A percentile compares a stretch with the other conserved stretches of the same genome.
These are phyloP conservation scores for Zea luxurians DNA, from an alignment of 176 grass and related monocot species.

Conservation along the genomic window DNA sequence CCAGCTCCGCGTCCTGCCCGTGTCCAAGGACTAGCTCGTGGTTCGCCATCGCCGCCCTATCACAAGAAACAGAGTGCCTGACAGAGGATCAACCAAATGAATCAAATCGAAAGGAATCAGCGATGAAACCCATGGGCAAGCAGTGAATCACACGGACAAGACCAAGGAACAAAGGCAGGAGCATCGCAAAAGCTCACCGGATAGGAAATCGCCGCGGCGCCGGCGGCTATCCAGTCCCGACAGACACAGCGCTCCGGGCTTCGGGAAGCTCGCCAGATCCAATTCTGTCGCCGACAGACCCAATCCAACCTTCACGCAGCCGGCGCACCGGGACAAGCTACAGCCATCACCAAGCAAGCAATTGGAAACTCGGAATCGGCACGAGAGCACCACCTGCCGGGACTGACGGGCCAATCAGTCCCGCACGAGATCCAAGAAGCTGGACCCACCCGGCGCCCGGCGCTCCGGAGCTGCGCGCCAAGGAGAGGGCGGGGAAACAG, in stretches of 20 bases:
- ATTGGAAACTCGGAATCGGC: background rate
- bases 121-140: background rate
- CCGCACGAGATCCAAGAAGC: background rate
- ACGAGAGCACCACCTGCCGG: background rate
- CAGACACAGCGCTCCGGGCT: background rate
- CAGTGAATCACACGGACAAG: background rate
- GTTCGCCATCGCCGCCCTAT: constrained; percentile 58
- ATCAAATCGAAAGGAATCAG: background rate
- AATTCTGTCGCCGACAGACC: background rate
- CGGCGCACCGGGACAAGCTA: background rate
- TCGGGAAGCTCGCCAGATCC: background rate
- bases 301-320: background rate
- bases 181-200: too few relatives aligned
- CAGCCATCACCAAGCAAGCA: background rate
- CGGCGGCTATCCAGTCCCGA: background rate
- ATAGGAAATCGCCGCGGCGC: background rate
- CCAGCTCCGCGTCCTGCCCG: constrained; percentile 73
- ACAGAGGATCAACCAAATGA: background rate
- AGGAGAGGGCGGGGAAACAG: background rate
- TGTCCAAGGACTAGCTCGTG: constrained; percentile 88
- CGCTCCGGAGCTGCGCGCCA: constrained; percentile 34
- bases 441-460: background rate
- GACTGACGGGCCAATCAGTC: background rate
- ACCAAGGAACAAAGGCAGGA: background rate
- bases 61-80: constrained; percentile 11